phyloP scores from a whole-genome alignment of 371 early-diverging fungal genomes.

The Conidiobolus incongruus region DNA sequence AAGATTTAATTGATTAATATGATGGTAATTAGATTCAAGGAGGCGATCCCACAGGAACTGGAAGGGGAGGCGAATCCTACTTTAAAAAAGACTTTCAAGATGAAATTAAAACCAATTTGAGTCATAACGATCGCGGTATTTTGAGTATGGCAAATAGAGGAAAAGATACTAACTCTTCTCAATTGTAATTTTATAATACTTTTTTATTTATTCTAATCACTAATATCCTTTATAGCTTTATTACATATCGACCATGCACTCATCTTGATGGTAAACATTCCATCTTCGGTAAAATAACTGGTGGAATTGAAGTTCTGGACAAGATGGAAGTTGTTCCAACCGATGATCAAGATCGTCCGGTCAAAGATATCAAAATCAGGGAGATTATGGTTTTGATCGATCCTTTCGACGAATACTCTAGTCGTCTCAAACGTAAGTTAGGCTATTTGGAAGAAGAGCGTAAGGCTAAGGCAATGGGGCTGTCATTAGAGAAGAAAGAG shows the following conservation, averaged over 20 bases:
- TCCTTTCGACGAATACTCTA: conserved; percentile 49
- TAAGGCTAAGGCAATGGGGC: too few relatives aligned
- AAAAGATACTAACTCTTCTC: conserved; percentile 57
- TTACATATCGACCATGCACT: conserved; percentile 50
- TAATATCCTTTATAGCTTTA: conserved; percentile 29
- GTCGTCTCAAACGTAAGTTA: neutral
- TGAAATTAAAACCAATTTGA: conserved; percentile 46
- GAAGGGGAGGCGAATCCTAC: conserved; percentile 63
- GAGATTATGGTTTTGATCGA: conserved; percentile 56
- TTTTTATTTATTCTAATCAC: neutral
- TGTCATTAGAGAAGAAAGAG: too few relatives aligned
- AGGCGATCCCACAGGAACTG: conserved; percentile 85
- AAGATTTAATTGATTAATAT: neutral
- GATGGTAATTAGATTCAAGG: conserved; percentile 44
- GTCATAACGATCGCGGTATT: conserved; percentile 55
- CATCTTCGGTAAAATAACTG: conserved; percentile 68
- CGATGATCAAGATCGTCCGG: conserved; percentile 46
- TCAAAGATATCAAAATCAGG: conserved; percentile 39
- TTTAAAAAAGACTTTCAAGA: conserved; percentile 63
- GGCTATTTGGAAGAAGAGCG: neutral
- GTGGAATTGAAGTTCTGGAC: conserved; percentile 56
- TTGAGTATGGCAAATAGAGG: conserved; percentile 82
- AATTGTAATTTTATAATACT: conserved; percentile 76
- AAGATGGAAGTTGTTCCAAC: conserved; percentile 55
- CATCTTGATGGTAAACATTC: conserved; percentile 86